Conservation (phyloP, 768 basidiomycete species). For the Naganishia randhawae region DNA sequence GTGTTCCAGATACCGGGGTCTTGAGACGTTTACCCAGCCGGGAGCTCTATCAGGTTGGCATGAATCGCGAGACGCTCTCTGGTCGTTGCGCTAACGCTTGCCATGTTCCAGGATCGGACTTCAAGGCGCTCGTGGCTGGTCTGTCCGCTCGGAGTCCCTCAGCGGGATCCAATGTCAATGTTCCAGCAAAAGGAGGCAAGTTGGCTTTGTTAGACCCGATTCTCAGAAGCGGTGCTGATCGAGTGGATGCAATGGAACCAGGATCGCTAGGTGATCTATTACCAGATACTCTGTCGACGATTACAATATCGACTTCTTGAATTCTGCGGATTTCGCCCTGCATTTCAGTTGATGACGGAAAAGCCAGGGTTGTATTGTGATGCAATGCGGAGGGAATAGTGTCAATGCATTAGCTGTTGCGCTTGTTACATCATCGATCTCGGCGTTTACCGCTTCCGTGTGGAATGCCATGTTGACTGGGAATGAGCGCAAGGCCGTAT, state of each 20-base stretch:
- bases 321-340: constrained; percentile 5
- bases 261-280: constrained; percentile 4
- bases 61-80: background rate
- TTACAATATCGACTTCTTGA: constrained; percentile 14
- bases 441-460: too few relatives aligned
- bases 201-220: background rate
- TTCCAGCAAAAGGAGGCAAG: constrained; percentile 5
- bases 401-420: too few relatives aligned
- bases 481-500: too few relatives aligned
- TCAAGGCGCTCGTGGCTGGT: constrained; percentile 12
- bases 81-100: background rate
- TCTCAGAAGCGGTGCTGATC: background rate
- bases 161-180: background rate
- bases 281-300: constrained; percentile 8
- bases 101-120: background rate
- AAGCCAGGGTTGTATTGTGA: background rate
- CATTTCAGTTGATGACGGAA: background rate
- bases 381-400: too few relatives aligned
- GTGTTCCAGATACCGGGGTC: constrained; percentile 45
- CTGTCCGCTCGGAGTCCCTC: background rate
- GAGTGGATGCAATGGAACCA: background rate
- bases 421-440: too few relatives aligned
- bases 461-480: too few relatives aligned
- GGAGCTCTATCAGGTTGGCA: constrained; percentile 14
- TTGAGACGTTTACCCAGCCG: constrained; percentile 36